Evolutionary conservation across 208 protist species (phyloP).

Genomic region (Strigomonas oncopelti): DNA sequence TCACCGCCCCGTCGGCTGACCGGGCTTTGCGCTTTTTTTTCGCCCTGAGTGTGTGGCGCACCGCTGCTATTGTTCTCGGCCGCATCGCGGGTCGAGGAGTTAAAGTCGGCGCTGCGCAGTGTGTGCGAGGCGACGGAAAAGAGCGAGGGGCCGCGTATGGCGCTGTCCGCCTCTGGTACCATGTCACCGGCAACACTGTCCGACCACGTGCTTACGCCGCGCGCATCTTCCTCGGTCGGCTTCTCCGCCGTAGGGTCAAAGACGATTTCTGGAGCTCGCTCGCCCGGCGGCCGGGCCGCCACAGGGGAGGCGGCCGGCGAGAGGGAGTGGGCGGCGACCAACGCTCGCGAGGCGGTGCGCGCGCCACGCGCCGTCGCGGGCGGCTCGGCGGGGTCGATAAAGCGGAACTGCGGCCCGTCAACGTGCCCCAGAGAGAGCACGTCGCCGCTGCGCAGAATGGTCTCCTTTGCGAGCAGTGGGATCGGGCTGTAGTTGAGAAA

Average conservation of each 20-base stretch:
- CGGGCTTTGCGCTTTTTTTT: too few relatives aligned
- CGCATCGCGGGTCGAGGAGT: too few relatives aligned
- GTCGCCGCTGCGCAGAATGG: conserved; percentile 47
- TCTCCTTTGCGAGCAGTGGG: conserved; percentile 16
- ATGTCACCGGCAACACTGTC: conserved; percentile 3
- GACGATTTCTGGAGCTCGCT: neutral
- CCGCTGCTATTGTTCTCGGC: neutral
- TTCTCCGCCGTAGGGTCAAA: neutral
- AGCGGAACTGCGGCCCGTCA: conserved; percentile 55
- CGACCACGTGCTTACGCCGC: neutral
- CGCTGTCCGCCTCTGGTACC: neutral
- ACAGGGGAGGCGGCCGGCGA: neutral
- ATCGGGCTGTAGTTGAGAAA: conserved; percentile 35
- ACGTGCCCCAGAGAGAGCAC: conserved; percentile 45
- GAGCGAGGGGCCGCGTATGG: neutral
- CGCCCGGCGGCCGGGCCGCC: too few relatives aligned
- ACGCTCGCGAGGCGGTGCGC: conserved; percentile 9
- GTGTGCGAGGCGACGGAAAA: neutral
- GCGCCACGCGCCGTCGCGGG: conserved; percentile 22
- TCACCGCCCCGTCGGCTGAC: too few relatives aligned
- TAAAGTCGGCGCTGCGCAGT: neutral
- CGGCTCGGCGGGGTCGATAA: conserved; percentile 51
- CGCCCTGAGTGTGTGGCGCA: too few relatives aligned
- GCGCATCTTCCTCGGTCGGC: neutral
- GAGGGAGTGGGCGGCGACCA: neutral